Percentiles rank a stretch among this genome's conserved stretches.
phyloP scores from a whole-genome alignment of 306 rosid species.

The Sechiopsis laciniata region DNA sequence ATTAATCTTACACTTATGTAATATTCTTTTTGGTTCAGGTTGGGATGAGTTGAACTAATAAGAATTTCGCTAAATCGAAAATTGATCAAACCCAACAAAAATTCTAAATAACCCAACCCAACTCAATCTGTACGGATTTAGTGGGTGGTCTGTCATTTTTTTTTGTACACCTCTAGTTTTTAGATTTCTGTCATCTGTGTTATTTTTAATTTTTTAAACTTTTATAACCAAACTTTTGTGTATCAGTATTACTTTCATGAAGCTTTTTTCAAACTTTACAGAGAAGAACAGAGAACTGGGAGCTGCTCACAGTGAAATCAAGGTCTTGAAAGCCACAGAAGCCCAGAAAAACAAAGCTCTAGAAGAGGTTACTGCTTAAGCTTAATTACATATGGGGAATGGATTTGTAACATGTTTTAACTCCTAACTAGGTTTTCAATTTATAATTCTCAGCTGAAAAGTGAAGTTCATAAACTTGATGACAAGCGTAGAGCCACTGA shows the following conservation, averaged over 20 bases:
- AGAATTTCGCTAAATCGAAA: too few relatives aligned
- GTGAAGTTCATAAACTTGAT: constrained; percentile 44
- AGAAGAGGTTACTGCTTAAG: constrained; percentile 52
- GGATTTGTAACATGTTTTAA: neutral
- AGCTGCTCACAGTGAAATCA: constrained; percentile 58
- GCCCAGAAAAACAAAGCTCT: constrained; percentile 72
- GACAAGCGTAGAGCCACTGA: constrained; percentile 44
- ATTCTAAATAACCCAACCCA: too few relatives aligned
- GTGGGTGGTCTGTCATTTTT: too few relatives aligned
- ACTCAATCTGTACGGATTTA: too few relatives aligned
- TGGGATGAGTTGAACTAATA: too few relatives aligned
- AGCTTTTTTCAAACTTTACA: constrained; percentile 26
- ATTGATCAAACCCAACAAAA: too few relatives aligned
- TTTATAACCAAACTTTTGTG: too few relatives aligned
- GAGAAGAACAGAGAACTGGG: constrained; percentile 57
- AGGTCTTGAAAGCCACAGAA: constrained; percentile 60
- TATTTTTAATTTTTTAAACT: too few relatives aligned
- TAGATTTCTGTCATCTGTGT: too few relatives aligned
- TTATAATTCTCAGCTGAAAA: constrained; percentile 49
- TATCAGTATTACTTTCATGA: neutral
- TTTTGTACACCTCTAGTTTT: too few relatives aligned
- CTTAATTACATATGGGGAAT: neutral
- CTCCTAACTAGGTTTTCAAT: neutral
- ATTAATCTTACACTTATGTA: too few relatives aligned
- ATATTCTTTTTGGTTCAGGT: too few relatives aligned